Evolutionary conservation across 2,329 filamentous ascomycete genomes (phyloP).

Genomic region (Zymoseptoria crescenta): DNA sequence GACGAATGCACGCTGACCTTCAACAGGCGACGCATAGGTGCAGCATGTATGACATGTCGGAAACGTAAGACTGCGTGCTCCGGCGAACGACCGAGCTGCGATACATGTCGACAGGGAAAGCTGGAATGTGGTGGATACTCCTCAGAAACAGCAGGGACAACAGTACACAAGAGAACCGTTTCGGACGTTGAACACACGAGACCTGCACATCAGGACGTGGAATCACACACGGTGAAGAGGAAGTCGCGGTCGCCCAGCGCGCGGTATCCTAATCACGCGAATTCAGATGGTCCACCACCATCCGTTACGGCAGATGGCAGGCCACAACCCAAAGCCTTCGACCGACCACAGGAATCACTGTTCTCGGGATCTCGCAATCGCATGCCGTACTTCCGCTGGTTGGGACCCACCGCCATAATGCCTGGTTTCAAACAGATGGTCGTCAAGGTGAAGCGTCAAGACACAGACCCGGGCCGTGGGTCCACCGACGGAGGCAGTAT

Average conservation of each 20-base stretch:
- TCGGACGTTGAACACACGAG: slow-evolving; percentile 6
- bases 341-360: slow-evolving; percentile 15
- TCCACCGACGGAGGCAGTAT: slow-evolving; percentile 37
- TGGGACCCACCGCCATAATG: slow-evolving; percentile 83
- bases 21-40: slow-evolving; percentile 61
- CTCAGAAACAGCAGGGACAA: slow-evolving; percentile 23
- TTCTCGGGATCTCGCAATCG: slow-evolving; percentile 44
- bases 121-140: slow-evolving; percentile 42
- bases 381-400: slow-evolving; percentile 85
- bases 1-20: background rate
- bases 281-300: background rate
- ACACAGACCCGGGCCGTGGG: slow-evolving; percentile 52
- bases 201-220: background rate
- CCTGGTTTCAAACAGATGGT: slow-evolving; percentile 93
- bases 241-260: background rate
- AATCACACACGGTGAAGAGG: background rate
- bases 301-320: slow-evolving; percentile 1
- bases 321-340: slow-evolving; percentile 5
- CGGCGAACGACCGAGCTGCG: slow-evolving; percentile 37
- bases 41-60: slow-evolving; percentile 50
- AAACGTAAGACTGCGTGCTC: slow-evolving; percentile 45
- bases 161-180: slow-evolving; percentile 9
- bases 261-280: background rate
- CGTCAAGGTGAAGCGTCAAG: slow-evolving; percentile 61
- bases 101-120: slow-evolving; percentile 42